These are phyloP conservation scores for Neurospora intermedia DNA, from an alignment of 495 filamentous ascomycete genomes.

Conservation along the genomic window DNA sequence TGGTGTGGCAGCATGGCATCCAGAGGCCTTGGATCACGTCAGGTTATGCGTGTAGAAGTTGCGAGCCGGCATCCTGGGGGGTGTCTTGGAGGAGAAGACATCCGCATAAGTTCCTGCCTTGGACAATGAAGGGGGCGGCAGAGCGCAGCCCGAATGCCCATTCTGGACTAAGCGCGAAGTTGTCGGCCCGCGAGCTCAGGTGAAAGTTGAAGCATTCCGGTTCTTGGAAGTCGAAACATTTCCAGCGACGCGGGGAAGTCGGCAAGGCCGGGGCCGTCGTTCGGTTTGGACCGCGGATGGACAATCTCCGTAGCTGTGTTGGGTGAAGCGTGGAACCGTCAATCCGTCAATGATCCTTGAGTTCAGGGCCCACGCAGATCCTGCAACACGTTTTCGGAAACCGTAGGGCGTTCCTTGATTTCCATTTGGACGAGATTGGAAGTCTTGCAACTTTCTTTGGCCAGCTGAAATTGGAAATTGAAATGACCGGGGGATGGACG, in stretches of 20 bases:
- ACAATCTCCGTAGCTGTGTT: constrained; percentile 9
- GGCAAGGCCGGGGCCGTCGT: neutral
- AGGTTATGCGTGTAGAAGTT: neutral
- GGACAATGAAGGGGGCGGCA: constrained; percentile 8
- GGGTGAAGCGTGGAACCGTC: neutral
- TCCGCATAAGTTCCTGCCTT: constrained; percentile 6
- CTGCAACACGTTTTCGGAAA: neutral
- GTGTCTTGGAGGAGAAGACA: constrained; percentile 3
- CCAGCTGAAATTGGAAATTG: too few relatives aligned
- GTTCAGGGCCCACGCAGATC: neutral
- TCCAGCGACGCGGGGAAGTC: constrained; percentile 1
- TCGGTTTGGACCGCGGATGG: constrained; percentile 6
- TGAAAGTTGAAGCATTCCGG: neutral
- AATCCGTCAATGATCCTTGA: neutral
- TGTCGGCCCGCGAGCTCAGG: constrained; percentile 5
- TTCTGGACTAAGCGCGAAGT: constrained; percentile 9
- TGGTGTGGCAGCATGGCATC: constrained; percentile 5
- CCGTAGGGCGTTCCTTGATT: neutral
- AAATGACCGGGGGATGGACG: too few relatives aligned
- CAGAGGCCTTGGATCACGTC: neutral
- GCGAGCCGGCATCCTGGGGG: neutral
- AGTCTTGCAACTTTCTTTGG: too few relatives aligned
- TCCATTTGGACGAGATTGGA: neutral
- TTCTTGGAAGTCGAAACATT: neutral
- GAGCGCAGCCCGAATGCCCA: constrained; percentile 8